phyloP scores from a whole-genome alignment of 306 rosid genomes.

The Cotoneaster glaucophyllus region DNA sequence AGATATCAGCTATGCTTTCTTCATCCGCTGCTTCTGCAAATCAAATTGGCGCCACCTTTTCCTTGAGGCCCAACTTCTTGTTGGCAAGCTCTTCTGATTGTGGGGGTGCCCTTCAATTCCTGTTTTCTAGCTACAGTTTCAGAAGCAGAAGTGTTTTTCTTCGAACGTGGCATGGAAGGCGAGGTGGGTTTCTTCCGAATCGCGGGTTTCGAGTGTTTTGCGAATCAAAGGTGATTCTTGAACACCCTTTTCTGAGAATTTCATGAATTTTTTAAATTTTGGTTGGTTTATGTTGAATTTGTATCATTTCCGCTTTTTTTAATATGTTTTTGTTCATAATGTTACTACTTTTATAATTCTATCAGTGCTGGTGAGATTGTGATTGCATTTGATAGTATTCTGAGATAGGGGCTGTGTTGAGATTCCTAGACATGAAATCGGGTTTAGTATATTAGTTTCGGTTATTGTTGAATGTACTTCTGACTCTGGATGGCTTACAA shows the following conservation, averaged over 20 bases:
- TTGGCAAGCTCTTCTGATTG: conserved; percentile 16
- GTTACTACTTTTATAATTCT: background rate
- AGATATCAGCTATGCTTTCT: background rate
- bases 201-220: conserved; percentile 36
- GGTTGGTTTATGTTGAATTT: background rate
- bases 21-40: conserved; percentile 1
- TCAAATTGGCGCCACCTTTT: conserved; percentile 19
- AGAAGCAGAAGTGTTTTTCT: conserved; percentile 2
- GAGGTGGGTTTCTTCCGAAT: conserved; percentile 11
- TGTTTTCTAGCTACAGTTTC: conserved; percentile 14
- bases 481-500: too few species aligned
- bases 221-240: conserved; percentile 43
- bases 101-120: conserved; percentile 18
- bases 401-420: background rate
- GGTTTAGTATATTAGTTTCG: too few species aligned
- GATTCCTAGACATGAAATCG: too few species aligned
- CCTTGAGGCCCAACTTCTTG: conserved; percentile 12
- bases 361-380: background rate
- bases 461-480: too few species aligned
- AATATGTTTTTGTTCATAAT: background rate
- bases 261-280: background rate
- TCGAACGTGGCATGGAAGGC: conserved; percentile 5
- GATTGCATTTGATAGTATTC: background rate
- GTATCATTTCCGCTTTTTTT: background rate
- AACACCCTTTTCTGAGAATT: background rate